These are phyloP conservation scores for Massarina eburnea DNA, from an alignment of 2,329 filamentous ascomycete species.

Conservation along the genomic window DNA sequence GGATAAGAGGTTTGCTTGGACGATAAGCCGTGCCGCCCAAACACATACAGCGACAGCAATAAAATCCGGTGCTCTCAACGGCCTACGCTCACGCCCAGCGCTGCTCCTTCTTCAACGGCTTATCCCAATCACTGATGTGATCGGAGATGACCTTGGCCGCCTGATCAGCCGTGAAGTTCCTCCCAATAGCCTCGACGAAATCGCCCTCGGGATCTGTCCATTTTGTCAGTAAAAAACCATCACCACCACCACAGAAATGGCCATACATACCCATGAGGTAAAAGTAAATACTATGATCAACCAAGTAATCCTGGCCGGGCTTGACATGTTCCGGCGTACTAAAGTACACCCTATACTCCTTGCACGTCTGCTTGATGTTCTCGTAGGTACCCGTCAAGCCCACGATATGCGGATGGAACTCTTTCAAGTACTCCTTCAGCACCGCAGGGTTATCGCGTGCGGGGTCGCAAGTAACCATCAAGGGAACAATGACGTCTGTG, in stretches of 20 bases:
- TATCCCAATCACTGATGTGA: constrained; percentile 79
- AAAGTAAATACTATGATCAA: constrained; percentile 99
- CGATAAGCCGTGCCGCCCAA: too few relatives aligned
- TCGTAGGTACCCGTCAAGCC: constrained; percentile 93
- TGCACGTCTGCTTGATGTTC: constrained; percentile 91
- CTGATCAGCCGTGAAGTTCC: constrained; percentile 88
- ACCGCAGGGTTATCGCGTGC: constrained; percentile 85
- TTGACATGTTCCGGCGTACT: constrained; percentile 86
- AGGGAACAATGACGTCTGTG: constrained; percentile 63
- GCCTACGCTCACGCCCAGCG: constrained; percentile 26
- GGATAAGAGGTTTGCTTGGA: too few relatives aligned
- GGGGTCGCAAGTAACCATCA: constrained; percentile 96
- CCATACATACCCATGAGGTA: constrained; percentile 79
- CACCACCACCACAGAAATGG: not conserved
- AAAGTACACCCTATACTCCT: constrained; percentile 96
- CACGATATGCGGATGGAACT: constrained; percentile 86
- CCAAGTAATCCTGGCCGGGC: constrained; percentile 93
- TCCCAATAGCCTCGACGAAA: constrained; percentile 94
- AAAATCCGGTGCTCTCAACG: not conserved
- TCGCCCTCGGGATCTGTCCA: constrained; percentile 86
- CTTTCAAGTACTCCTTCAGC: constrained; percentile 78
- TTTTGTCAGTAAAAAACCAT: constrained; percentile 20
- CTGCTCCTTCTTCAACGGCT: constrained; percentile 53
- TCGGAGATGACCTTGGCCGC: constrained; percentile 81
- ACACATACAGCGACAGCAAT: too few relatives aligned